A percentile compares a stretch with the other conserved stretches of the same genome.
Evolutionary conservation across 345 rosid genomes (phyloP).

Genomic region (Noccaea bulbosa): DNA sequence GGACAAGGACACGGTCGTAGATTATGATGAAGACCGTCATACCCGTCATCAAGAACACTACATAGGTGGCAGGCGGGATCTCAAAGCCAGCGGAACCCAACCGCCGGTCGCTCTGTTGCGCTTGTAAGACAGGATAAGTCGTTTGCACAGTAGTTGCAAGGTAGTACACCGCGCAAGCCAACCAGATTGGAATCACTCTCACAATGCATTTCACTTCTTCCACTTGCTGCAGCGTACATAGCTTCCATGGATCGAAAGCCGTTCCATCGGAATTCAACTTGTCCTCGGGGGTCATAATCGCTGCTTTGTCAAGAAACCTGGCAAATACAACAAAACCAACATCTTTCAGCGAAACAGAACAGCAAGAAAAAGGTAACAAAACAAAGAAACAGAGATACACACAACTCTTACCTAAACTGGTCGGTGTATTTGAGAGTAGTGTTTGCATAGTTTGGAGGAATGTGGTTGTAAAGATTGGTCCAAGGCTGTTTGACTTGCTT

Average conservation of each 20-base stretch:
- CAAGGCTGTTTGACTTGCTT: slow-evolving; percentile 53
- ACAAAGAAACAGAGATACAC: background rate
- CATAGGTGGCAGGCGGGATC: slow-evolving; percentile 59
- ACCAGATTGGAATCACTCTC: slow-evolving; percentile 68
- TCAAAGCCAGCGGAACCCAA: slow-evolving; percentile 53
- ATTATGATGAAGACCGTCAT: slow-evolving; percentile 56
- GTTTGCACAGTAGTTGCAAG: slow-evolving; percentile 46
- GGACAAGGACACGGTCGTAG: slow-evolving; percentile 60
- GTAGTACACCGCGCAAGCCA: slow-evolving; percentile 48
- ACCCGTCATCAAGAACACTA: slow-evolving; percentile 57
- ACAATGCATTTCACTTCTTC: slow-evolving; percentile 69
- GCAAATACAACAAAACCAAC: background rate
- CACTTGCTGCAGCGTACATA: slow-evolving; percentile 69
- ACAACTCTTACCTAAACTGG: slow-evolving; percentile 41
- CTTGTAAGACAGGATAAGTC: slow-evolving; percentile 65
- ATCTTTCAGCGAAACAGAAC: slow-evolving; percentile 22
- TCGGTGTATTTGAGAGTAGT: slow-evolving; percentile 39
- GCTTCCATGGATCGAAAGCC: slow-evolving; percentile 57
- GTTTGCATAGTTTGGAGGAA: slow-evolving; percentile 39
- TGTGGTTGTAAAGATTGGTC: slow-evolving; percentile 43
- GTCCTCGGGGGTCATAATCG: slow-evolving; percentile 51
- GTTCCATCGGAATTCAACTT: slow-evolving; percentile 52
- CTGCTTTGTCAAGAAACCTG: slow-evolving; percentile 69
- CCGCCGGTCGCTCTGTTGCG: slow-evolving; percentile 57
- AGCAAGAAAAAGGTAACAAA: background rate